These are phyloP conservation scores for Fusarium hostae DNA, from an alignment of 2,329 filamentous ascomycete species.

Conservation along the genomic window DNA sequence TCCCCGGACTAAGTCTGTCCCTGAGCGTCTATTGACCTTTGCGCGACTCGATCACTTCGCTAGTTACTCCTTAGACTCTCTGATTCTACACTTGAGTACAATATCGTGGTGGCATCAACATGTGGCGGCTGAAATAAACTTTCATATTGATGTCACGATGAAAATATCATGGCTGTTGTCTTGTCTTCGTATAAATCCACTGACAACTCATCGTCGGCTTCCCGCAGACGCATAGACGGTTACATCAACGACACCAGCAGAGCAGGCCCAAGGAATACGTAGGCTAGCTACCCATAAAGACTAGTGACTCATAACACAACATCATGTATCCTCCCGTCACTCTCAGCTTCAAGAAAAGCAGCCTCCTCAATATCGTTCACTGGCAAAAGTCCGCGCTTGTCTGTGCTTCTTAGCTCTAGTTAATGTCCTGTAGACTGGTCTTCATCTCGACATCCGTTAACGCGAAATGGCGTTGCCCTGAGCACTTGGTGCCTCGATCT, in stretches of 20 bases:
- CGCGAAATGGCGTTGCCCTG: not conserved
- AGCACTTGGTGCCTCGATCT: conserved; percentile 4
- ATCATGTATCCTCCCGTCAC: conserved; percentile 4
- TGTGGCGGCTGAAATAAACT: not conserved
- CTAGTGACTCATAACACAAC: not conserved
- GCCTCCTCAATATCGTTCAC: not conserved
- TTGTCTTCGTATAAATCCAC: not conserved
- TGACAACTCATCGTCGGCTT: conserved; percentile 21
- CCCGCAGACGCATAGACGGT: conserved; percentile 1
- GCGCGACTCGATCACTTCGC: not conserved
- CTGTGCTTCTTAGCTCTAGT: not conserved
- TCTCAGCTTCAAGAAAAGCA: not conserved
- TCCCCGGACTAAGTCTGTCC: conserved; percentile 10
- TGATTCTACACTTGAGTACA: not conserved
- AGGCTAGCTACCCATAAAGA: not conserved
- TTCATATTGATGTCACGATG: not conserved
- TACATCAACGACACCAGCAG: conserved; percentile 4
- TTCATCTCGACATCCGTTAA: conserved; percentile 1
- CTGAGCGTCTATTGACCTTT: not conserved
- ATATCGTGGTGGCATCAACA: not conserved
- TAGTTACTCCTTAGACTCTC: not conserved
- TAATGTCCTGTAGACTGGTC: conserved; percentile 12
- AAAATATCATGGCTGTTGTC: not conserved
- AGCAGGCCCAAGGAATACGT: not conserved
- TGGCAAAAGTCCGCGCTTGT: not conserved